Percentiles rank a stretch among this genome's conserved stretches.
These are phyloP conservation scores for Linderina pennispora DNA, from an alignment of 192 early-diverging fungal genomes.

Conservation along the genomic window DNA sequence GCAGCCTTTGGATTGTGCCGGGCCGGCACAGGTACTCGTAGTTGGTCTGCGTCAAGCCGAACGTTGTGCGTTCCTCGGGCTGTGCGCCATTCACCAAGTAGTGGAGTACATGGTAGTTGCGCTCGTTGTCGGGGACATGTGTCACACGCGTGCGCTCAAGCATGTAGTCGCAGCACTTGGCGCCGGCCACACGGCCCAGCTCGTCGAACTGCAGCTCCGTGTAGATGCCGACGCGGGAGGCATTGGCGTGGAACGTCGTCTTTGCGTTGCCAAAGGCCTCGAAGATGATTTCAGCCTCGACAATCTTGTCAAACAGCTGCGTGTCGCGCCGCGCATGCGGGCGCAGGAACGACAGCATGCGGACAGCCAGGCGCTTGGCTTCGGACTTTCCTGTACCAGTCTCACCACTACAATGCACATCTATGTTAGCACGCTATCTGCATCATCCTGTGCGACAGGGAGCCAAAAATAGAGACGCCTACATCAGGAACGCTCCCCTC, in stretches of 20 bases:
- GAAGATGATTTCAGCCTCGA: conserved; percentile 65
- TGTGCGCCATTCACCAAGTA: conserved; percentile 83
- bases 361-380: conserved; percentile 56
- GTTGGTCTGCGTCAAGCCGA: conserved; percentile 62
- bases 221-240: conserved; percentile 79
- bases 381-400: conserved; percentile 86
- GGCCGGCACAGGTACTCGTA: conserved; percentile 43
- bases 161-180: conserved; percentile 81
- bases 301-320: conserved; percentile 61
- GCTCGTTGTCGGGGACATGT: conserved; percentile 58
- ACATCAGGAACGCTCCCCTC: too few species aligned
- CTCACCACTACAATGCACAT: conserved; percentile 71
- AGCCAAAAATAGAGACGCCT: too few species aligned
- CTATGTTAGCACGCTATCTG: too few species aligned
- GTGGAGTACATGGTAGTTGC: conserved; percentile 96
- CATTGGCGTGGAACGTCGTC: conserved; percentile 67
- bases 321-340: conserved; percentile 65
- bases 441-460: too few species aligned
- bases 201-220: conserved; percentile 90
- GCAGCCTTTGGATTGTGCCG: conserved; percentile 45
- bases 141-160: conserved; percentile 80
- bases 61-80: conserved; percentile 66
- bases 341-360: conserved; percentile 62
- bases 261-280: conserved; percentile 88
- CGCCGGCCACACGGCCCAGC: conserved; percentile 82